These are phyloP conservation scores for Hypoxylon cercidicola DNA, from an alignment of 495 filamentous ascomycete species.

Conservation along the genomic window DNA sequence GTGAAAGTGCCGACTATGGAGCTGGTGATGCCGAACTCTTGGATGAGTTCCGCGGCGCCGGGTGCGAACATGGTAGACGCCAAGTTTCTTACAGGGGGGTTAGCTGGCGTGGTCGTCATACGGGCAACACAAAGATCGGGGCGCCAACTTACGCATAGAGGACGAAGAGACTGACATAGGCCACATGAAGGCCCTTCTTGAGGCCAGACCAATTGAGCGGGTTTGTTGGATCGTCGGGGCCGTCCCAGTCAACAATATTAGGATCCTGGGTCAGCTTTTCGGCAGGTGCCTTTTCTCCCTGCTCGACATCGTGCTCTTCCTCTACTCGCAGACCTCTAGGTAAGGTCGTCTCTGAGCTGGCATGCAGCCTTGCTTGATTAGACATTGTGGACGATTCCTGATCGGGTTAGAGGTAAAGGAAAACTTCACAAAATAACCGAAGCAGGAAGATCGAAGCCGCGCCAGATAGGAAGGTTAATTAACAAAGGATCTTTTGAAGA, in stretches of 20 bases:
- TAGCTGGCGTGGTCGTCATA: background rate
- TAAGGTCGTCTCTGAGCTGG: background rate
- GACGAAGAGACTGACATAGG: constrained; percentile 54
- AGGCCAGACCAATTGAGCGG: constrained; percentile 61
- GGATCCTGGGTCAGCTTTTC: constrained; percentile 10
- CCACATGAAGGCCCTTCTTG: constrained; percentile 48
- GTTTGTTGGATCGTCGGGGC: constrained; percentile 63
- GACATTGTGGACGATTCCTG: background rate
- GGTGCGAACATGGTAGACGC: constrained; percentile 46
- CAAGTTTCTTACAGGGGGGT: constrained; percentile 20
- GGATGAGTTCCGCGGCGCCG: constrained; percentile 47
- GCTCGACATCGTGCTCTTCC: constrained; percentile 15
- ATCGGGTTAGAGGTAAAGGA: background rate
- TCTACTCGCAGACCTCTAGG: background rate
- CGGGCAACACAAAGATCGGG: background rate
- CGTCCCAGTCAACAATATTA: constrained; percentile 48
- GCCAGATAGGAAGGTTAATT: background rate
- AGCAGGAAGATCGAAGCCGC: background rate
- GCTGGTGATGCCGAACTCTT: constrained; percentile 48
- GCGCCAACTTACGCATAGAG: constrained; percentile 60
- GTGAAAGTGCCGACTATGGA: constrained; percentile 38
- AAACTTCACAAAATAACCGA: background rate
- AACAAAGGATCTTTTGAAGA: background rate
- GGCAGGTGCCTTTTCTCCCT: background rate
- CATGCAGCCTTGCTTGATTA: background rate